Base-by-base conservation (phyloP, 2,329 filamentous ascomycete genomes). In the Colletotrichum viniferum region DNA sequence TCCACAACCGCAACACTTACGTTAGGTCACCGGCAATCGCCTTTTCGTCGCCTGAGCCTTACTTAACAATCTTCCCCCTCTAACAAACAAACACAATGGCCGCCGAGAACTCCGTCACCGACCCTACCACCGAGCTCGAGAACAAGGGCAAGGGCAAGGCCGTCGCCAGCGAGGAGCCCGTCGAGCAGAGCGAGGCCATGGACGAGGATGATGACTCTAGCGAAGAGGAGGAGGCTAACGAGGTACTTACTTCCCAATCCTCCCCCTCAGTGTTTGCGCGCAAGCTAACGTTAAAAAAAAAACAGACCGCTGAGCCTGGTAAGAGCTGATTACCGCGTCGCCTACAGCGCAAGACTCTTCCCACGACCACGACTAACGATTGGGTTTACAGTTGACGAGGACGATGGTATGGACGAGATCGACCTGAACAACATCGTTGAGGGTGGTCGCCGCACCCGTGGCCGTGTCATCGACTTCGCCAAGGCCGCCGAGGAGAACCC, bases 101-200 rank as follows among this genome's bases (percentile, higher is more conserved):
- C 78, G 82, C 83, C 81, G 85, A 88, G 78, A 90, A 89, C 85
- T 82, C 86, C 79, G 88, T 87, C 77, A 83, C 87, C 82, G 85
- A 87, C 80, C 81, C 86, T 81, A 82, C 88, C 80, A 81, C 82
- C 77, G 83, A 90, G 77, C 84, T 87, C 77, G 89, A 92, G 81
- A 87, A 88, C 84, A 98, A 98, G 90, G 95, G 95, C 86, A 98
- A 98, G 90, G 95, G 95, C 88, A 98, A 98, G 89, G 93, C 91
- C 55, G 83, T 87, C 55, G 90, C 91, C 65, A 83, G 87, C 66
- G 85, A 86, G 78, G 86, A 90, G 77, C 83, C 85, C 67, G 84
- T 85, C 69, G 84, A 84, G 70, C 85, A 92, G 78, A 92, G 94
- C 79, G 86, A 91, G 81, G 89, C 89, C 82, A 94, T 95, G 91